Percentiles rank a stretch among this genome's conserved stretches.
phyloP scores from a whole-genome alignment of 1,284 basidiomycete species.

The Tilletia indica region DNA sequence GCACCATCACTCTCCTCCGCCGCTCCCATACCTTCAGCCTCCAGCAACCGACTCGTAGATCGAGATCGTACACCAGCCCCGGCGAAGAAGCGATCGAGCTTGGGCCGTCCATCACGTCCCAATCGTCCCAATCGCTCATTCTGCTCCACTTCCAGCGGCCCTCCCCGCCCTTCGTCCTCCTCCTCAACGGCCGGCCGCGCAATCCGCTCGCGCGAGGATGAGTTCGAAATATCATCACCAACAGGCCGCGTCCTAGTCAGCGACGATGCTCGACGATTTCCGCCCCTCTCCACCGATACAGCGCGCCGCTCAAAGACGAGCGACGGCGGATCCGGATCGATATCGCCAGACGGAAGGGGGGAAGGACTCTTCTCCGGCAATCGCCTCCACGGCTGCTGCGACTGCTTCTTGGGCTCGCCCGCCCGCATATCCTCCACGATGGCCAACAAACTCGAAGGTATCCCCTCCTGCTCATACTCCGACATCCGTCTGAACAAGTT shows the following conservation, averaged over 20 bases:
- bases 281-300: background rate
- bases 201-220: background rate
- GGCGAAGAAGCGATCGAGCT: no score
- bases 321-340: background rate
- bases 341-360: background rate
- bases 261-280: background rate
- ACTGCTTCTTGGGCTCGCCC: background rate
- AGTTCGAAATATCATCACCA: background rate
- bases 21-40: background rate
- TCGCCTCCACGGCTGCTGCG: constrained; percentile 12
- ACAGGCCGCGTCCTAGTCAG: background rate
- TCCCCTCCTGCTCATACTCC: background rate
- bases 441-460: background rate
- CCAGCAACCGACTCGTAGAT: no score
- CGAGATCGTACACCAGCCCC: no score
- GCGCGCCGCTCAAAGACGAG: background rate
- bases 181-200: no score
- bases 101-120: no score
- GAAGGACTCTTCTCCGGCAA: background rate
- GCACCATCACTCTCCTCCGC: background rate
- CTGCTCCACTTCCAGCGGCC: no score
- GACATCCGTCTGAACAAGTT: background rate
- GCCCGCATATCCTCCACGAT: constrained; percentile 1
- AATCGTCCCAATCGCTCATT: no score
- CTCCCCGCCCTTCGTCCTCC: no score